These are phyloP conservation scores for Pythium apleroticum DNA, from an alignment of 352 stramenopile genomes.

Conservation along the genomic window DNA sequence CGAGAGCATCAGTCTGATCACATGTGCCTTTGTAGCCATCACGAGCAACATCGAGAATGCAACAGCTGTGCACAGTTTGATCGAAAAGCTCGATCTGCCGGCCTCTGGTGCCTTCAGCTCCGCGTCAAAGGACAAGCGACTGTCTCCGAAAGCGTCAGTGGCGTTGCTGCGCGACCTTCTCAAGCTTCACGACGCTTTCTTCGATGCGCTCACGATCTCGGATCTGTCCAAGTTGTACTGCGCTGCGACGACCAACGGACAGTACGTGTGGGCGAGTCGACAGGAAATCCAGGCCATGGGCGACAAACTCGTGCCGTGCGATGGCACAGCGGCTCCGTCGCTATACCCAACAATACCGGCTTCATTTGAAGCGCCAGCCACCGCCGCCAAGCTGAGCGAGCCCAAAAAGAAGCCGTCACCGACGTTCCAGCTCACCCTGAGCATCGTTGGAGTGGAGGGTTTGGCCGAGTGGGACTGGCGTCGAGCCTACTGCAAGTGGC, in stretches of 20 bases:
- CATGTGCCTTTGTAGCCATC: background rate
- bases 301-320: constrained; percentile 14
- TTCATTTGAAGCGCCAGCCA: background rate
- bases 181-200: background rate
- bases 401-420: background rate
- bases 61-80: background rate
- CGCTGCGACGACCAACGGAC: constrained; percentile 9
- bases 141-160: constrained; percentile 4
- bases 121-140: background rate
- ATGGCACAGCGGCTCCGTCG: background rate
- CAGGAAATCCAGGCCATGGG: constrained; percentile 19
- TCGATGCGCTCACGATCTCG: constrained; percentile 10
- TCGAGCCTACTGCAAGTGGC: constrained; percentile 20
- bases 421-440: background rate
- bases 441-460: background rate
- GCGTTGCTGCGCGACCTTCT: constrained; percentile 17
- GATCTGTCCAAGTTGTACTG: constrained; percentile 20
- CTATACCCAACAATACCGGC: background rate
- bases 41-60: background rate
- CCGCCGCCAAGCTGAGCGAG: background rate
- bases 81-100: background rate
- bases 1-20: background rate
- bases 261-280: constrained; percentile 23
- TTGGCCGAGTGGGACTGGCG: constrained; percentile 17
- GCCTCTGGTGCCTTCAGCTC: background rate